Base-by-base conservation (phyloP, 2,329 filamentous ascomycete genomes). In the Metarhizium album region DNA sequence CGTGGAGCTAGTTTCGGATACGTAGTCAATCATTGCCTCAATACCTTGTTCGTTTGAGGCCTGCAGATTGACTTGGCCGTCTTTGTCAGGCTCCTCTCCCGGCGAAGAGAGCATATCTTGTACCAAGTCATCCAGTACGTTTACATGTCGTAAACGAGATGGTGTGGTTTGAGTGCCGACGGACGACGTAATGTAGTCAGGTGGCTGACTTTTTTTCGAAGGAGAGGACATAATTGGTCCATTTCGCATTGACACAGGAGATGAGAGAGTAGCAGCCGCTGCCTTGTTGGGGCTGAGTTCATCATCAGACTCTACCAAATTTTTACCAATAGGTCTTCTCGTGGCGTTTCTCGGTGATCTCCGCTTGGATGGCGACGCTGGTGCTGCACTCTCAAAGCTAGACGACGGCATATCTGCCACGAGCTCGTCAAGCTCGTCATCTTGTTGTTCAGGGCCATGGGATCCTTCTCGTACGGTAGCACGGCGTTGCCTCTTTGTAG, bases 401-500 rank as follows among this genome's bases (percentile, higher is more conserved):
- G 35, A 37, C 24, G 24, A 20, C 42, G 46, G 31, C 13, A 42
- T 14, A 46, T 52, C 40, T 4, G 46, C 38, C 37, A 43, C 35
- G 35, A 58, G 52, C 31, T 60, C 57, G 45, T 59, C 56, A 14
- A 58, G 27, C 3, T 56, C 53, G 2, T 50, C 42, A 4, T 47
- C 43, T 43, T 45, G 11, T 50, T 16, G n/a, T 24, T 35, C 51
- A 38, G 35, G 48, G 13, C 31, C 22, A 35, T 35, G 14, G 45
- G 42, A 14, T 22, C 29, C 23, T n/a, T 31, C 3, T 52, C 22
- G 27, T 27, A 13, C 43, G 46, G 13, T 52, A 53, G 57, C 55
- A n/a, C 55, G 56, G 11, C 54, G 55, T 20, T 45, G 58, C 50
- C 60, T 64, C 51, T 70, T 70, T 22, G 42, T 55, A 14, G 61